phyloP scores from a whole-genome alignment of 2,329 filamentous ascomycete species.

The Cytospora leucostoma region DNA sequence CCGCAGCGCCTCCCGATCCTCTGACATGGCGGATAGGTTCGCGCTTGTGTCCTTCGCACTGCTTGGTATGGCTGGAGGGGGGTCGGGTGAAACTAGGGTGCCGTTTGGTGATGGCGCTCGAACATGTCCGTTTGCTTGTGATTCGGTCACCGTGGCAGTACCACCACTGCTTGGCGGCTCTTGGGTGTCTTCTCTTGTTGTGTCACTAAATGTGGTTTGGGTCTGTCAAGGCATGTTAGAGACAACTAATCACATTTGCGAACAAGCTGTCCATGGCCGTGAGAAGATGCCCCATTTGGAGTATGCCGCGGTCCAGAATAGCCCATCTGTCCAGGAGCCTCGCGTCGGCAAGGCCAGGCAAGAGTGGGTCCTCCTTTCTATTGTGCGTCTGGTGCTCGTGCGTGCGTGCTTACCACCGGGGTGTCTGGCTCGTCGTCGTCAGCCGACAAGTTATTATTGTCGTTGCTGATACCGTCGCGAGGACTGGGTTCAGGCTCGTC shows the following conservation, averaged over 20 bases:
- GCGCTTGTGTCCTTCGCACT: slow-evolving; percentile 46
- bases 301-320: slow-evolving; percentile 16
- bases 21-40: slow-evolving; percentile 73
- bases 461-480: slow-evolving; percentile 11
- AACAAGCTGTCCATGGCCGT: slow-evolving; percentile 9
- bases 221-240: slow-evolving; percentile 27
- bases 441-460: slow-evolving; percentile 18
- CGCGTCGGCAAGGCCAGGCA: slow-evolving; percentile 23
- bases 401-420: slow-evolving; percentile 23
- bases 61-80: slow-evolving; percentile 31
- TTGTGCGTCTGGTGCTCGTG: not conserved
- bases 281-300: slow-evolving; percentile 6
- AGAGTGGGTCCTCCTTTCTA: slow-evolving; percentile 22
- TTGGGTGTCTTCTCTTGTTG: slow-evolving; percentile 17
- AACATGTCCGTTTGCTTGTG: slow-evolving; percentile 44
- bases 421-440: slow-evolving; percentile 26
- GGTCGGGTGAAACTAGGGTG: slow-evolving; percentile 34
- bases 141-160: slow-evolving; percentile 28
- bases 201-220: slow-evolving; percentile 18
- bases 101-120: slow-evolving; percentile 42
- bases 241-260: slow-evolving; percentile 9
- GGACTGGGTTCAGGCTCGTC: slow-evolving; percentile 16
- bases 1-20: slow-evolving; percentile 77
- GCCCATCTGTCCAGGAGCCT: slow-evolving; percentile 26
- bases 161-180: slow-evolving; percentile 1